These are phyloP conservation scores for Fusarium robinianum DNA, from an alignment of 2,329 filamentous ascomycete species.

Conservation along the genomic window DNA sequence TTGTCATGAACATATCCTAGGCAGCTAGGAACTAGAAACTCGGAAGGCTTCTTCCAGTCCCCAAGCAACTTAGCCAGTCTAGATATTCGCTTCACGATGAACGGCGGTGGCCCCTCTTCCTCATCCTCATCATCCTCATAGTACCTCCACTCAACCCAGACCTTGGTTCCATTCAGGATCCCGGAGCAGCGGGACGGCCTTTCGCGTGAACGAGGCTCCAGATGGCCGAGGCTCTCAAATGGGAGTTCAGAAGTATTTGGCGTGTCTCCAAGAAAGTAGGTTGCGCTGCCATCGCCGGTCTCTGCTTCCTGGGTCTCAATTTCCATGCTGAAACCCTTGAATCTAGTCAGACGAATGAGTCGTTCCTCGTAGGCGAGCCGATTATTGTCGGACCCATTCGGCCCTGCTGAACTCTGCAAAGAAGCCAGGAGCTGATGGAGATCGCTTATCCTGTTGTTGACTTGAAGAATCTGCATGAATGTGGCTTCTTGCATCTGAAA, in stretches of 20 bases:
- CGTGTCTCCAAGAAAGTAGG: not conserved
- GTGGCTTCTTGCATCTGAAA: conserved; percentile 6
- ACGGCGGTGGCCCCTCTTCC: not conserved
- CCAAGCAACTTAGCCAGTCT: conserved; percentile 3
- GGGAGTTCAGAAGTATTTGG: not conserved
- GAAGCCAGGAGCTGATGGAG: not conserved
- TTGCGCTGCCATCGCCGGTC: not conserved
- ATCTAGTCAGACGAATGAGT: conserved; percentile 1
- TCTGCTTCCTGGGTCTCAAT: not conserved
- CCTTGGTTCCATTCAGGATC: too few species aligned
- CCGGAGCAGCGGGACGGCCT: too few species aligned
- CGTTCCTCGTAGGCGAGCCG: conserved; percentile 1
- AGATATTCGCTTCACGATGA: conserved; percentile 1
- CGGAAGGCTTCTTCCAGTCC: not conserved
- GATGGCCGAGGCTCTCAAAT: not conserved
- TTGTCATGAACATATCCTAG: not conserved
- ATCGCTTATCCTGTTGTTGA: not conserved
- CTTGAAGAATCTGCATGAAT: conserved; percentile 4
- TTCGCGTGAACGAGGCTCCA: too few species aligned
- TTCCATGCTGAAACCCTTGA: conserved; percentile 2
- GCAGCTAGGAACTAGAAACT: conserved; percentile 2
- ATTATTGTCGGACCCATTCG: not conserved
- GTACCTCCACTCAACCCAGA: conserved; percentile 8
- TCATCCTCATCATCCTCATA: not conserved
- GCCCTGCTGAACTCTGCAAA: not conserved